Base-by-base conservation (phyloP, 371 early-diverging fungal species). In the Mortierella sp. region DNA sequence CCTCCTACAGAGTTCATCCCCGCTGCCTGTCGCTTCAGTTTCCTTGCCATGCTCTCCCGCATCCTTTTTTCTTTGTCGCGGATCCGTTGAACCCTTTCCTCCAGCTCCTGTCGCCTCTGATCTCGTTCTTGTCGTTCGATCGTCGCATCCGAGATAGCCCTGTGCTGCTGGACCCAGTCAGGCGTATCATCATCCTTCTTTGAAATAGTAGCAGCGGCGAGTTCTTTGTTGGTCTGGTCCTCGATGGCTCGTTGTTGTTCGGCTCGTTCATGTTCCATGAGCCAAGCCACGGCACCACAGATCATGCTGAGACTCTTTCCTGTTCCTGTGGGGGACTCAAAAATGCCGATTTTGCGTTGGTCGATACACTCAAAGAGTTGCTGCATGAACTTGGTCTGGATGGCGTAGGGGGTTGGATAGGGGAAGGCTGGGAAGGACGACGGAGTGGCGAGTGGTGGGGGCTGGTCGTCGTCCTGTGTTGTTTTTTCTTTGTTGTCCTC, bases 321-420 rank as follows among this genome's bases (percentile, higher is more conserved):
- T 7, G 97, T 97, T 16, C 98, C 97, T 4, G 97, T 98, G 7
- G 98, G 98, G 31, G 93, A 93, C 80, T 97, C 97, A 70, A 97
- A 95, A 2, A 98, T 91, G 10, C 93, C 95, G 65, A 97, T 89
- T 68, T 95, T 91, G 5, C 90, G 86, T 29, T 88, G 71, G 26
- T 94, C 92, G 5, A 96, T 81, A 8, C 90, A 88, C 13, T 90
- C 85, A 79, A 94, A 96, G 34, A 96, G 85, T 31, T 86, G 85
- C 41, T 81, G 74, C 97, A 97, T 97, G 65, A 97, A 96, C 5
- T 93, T 90, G 63, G 89, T 76, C 79, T 97, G 98, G 63, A 95
- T 94, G 3, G 72, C 14, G 77, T 95, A 97, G 0, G 97, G 96
- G 0, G 74, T 70, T 19, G 78, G 58, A 43, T 77, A 82, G 0